A percentile compares a stretch with the other conserved stretches of the same genome.
Evolutionary conservation across 768 basidiomycete genomes (phyloP).

Genomic region (Pluteus cervinus): DNA sequence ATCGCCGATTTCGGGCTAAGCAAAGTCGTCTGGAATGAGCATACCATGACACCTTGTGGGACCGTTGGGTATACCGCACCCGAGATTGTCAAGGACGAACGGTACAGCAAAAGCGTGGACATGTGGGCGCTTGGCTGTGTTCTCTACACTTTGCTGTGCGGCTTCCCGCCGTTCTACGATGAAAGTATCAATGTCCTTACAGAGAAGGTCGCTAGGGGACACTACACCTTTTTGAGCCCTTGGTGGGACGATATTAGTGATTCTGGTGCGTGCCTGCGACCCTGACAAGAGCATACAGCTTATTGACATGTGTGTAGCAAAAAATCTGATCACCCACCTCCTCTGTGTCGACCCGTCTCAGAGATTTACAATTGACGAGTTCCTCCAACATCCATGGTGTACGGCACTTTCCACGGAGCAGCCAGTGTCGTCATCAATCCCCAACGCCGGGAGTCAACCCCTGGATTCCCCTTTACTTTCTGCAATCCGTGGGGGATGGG

Average conservation of each 20-base stretch:
- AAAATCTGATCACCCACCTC: constrained; percentile 91
- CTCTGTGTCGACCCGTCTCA: constrained; percentile 94
- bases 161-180: constrained; percentile 98
- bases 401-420: constrained; percentile 59
- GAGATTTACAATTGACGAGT: constrained; percentile 97
- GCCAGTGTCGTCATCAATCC: constrained; percentile 64
- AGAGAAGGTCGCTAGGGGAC: constrained; percentile 95
- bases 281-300: constrained; percentile 1
- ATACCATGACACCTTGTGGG: constrained; percentile 99
- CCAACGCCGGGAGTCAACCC: constrained; percentile 39
- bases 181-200: constrained; percentile 98
- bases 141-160: constrained; percentile 96
- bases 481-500: constrained; percentile 66
- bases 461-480: constrained; percentile 90
- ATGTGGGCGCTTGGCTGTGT: constrained; percentile 99
- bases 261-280: constrained; percentile 45
- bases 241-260: constrained; percentile 98
- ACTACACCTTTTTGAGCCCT: constrained; percentile 97
- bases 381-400: constrained; percentile 95
- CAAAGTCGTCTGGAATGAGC: constrained; percentile 98
- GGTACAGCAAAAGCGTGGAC: constrained; percentile 94
- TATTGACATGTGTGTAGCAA: constrained; percentile 47
- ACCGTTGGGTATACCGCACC: constrained; percentile 99
- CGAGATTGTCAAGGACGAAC: constrained; percentile 98
- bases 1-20: constrained; percentile 98